Percentiles rank a stretch among this genome's conserved stretches.
These are phyloP conservation scores for Penicillium sclerotiorum DNA, from an alignment of 2,329 filamentous ascomycete species.

Conservation along the genomic window DNA sequence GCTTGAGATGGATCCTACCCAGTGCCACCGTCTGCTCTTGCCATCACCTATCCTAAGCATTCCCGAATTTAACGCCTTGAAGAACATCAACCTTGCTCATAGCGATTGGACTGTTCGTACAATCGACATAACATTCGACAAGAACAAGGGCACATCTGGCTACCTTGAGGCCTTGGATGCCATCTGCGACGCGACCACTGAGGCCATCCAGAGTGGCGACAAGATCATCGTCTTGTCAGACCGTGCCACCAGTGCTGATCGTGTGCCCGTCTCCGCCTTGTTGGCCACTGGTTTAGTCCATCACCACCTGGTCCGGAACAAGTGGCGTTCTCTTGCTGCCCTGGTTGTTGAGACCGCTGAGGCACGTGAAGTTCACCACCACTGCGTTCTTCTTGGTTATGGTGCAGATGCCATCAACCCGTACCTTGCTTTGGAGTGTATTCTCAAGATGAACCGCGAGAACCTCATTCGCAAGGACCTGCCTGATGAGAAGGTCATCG, in stretches of 20 bases:
- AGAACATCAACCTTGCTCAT: conserved; percentile 72
- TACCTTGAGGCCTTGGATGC: conserved; percentile 85
- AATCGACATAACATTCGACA: conserved; percentile 93
- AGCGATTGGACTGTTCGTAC: conserved; percentile 83
- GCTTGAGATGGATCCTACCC: conserved; percentile 86
- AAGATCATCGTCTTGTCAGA: conserved; percentile 89
- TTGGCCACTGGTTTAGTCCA: conserved; percentile 92
- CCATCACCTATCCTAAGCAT: conserved; percentile 88
- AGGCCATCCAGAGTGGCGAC: conserved; percentile 79
- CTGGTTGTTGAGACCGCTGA: conserved; percentile 90
- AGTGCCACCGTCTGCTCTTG: conserved; percentile 82
- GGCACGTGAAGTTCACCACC: conserved; percentile 95
- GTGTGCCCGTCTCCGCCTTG: conserved; percentile 81
- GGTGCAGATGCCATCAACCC: conserved; percentile 93
- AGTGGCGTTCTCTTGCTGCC: conserved; percentile 88
- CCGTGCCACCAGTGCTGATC: conserved; percentile 77
- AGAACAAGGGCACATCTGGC: conserved; percentile 76
- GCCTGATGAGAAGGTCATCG: conserved; percentile 77
- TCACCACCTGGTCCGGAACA: conserved; percentile 92
- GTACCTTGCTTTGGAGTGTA: conserved; percentile 94
- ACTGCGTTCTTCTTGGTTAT: conserved; percentile 96
- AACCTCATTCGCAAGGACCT: conserved; percentile 90
- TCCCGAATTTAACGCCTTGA: conserved; percentile 85
- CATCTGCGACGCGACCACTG: conserved; percentile 82
- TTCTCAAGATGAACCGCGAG: conserved; percentile 94